Percentiles rank a stretch among this genome's conserved stretches.
These are phyloP conservation scores for Hericium erinaceus DNA, from an alignment of 768 basidiomycete genomes.

Conservation along the genomic window DNA sequence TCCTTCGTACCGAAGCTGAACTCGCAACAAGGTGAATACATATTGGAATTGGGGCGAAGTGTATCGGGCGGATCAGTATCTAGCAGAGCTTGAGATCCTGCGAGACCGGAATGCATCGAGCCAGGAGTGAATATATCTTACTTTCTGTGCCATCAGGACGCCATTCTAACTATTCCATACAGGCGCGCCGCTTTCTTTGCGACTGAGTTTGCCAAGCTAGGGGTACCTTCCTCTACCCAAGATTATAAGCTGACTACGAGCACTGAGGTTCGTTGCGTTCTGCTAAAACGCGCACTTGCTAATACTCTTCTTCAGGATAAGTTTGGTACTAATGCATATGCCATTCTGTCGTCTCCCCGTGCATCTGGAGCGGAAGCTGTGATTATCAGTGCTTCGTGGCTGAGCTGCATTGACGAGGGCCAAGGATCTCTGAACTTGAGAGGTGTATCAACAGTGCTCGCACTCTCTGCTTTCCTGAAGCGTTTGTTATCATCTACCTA, in stretches of 20 bases:
- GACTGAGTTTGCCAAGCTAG: conserved; percentile 63
- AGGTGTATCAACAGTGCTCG: conserved; percentile 77
- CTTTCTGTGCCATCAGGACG: not conserved
- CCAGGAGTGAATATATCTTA: conserved; percentile 47
- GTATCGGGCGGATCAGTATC: conserved; percentile 73
- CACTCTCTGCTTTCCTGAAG: conserved; percentile 78
- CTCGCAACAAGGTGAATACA: conserved; percentile 61
- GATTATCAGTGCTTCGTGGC: conserved; percentile 86
- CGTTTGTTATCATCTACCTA: conserved; percentile 34
- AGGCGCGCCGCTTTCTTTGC: conserved; percentile 62
- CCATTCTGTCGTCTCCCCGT: conserved; percentile 72
- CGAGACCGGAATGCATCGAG: conserved; percentile 56
- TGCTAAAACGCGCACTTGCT: not conserved
- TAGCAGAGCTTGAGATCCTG: conserved; percentile 58
- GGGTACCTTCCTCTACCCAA: conserved; percentile 63
- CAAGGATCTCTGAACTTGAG: conserved; percentile 55
- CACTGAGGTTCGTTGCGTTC: conserved; percentile 34
- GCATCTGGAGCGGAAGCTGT: conserved; percentile 92
- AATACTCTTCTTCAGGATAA: conserved; percentile 29
- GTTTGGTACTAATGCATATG: conserved; percentile 75
- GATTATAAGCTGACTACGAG: conserved; percentile 49
- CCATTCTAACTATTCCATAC: conserved; percentile 1
- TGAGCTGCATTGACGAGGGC: conserved; percentile 49
- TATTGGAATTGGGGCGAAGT: conserved; percentile 93
- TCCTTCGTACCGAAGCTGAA: not conserved